A percentile compares a stretch with the other conserved stretches of the same genome.
phyloP scores from a whole-genome alignment of 305 asterid genomes.

The Fraxinus baroniana region DNA sequence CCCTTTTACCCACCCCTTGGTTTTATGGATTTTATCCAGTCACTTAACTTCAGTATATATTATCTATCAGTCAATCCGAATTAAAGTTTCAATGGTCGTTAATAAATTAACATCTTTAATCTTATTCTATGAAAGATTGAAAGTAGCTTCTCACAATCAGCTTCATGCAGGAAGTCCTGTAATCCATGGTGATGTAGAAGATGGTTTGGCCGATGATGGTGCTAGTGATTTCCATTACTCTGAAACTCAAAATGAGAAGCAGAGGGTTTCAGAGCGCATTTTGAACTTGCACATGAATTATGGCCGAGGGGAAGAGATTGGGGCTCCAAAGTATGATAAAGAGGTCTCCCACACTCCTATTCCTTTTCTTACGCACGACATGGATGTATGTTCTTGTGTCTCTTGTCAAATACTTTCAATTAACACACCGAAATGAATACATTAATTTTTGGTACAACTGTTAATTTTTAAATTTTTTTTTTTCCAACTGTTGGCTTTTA shows the following conservation, averaged over 20 bases:
- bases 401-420: conserved; percentile 2
- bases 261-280: conserved; percentile 82
- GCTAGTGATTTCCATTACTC: conserved; percentile 53
- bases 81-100: neutral
- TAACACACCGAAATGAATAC: neutral
- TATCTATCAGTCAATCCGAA: neutral
- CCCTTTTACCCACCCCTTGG: neutral
- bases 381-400: conserved; percentile 58
- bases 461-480: conserved; percentile 7
- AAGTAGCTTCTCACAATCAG: conserved; percentile 11
- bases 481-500: conserved; percentile 27
- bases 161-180: conserved; percentile 81
- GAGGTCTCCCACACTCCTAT: conserved; percentile 85
- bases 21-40: neutral
- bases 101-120: neutral
- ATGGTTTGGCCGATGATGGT: conserved; percentile 56
- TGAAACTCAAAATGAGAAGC: conserved; percentile 65
- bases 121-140: conserved; percentile 20
- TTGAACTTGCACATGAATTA: conserved; percentile 87
- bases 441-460: conserved; percentile 7
- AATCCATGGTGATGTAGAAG: conserved; percentile 73
- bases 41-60: neutral
- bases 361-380: conserved; percentile 88
- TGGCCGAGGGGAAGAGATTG: conserved; percentile 70
- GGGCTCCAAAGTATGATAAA: conserved; percentile 81